Conservation (phyloP, 176 grass and related monocot species). For the Ensete glaucum region DNA sequence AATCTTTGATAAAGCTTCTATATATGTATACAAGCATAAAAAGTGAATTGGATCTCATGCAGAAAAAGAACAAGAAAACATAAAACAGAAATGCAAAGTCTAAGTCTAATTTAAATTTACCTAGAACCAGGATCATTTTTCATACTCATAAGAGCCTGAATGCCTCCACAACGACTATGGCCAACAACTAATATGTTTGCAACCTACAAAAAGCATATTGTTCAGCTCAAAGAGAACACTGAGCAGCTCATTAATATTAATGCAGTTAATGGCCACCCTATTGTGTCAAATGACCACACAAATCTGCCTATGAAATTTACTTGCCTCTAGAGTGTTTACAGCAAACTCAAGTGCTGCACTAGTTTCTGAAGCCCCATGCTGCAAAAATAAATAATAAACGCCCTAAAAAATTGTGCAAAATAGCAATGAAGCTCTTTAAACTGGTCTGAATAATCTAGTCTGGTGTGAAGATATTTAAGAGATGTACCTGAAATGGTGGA, state of each 20-base stretch:
- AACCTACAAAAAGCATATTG: slow-evolving; percentile 47
- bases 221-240: background rate
- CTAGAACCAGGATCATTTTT: slow-evolving; percentile 43
- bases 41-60: background rate
- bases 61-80: slow-evolving; percentile 18
- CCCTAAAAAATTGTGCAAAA: slow-evolving; percentile 15
- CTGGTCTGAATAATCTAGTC: background rate
- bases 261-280: background rate
- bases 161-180: slow-evolving; percentile 88
- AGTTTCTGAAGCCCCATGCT: slow-evolving; percentile 81
- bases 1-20: slow-evolving; percentile 69
- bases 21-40: background rate
- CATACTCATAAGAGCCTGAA: slow-evolving; percentile 86
- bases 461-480: background rate
- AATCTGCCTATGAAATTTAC: background rate
- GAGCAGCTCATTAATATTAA: background rate
- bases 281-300: background rate
- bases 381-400: slow-evolving; percentile 11
- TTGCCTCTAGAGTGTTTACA: slow-evolving; percentile 54
- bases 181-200: slow-evolving; percentile 73
- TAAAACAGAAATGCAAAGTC: slow-evolving; percentile 17
- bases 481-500: slow-evolving; percentile 63
- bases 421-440: background rate
- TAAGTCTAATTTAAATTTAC: slow-evolving; percentile 23
- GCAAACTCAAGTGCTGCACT: slow-evolving; percentile 91